Evolutionary conservation across 1,139 yeast genomes (phyloP), one percentile per base, ranked within the genome.

Genomic region (Candida sojae): DNA sequence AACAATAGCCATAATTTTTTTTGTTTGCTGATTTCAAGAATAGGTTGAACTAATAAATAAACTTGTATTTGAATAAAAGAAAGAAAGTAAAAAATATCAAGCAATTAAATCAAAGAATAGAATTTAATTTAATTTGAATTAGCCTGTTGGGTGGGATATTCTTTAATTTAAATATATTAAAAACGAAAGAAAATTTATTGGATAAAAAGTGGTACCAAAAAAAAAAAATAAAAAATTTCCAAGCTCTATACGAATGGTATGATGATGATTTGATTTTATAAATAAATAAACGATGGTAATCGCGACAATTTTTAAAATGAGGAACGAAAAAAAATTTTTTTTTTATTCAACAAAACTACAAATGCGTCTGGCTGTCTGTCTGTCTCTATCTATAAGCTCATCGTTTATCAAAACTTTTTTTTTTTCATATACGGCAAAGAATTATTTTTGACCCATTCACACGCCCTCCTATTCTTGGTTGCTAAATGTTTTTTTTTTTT

Each of bases 1-100:
- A 41, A 57, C 57, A 42, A 68, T 50, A 35, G 73, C 73, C 75
- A 70, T 70, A 42, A 31, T 17, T 13, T n/a, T n/a, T n/a, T n/a
- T n/a, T n/a, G n/a, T n/a, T n/a, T n/a, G n/a, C n/a, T n/a, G n/a
- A n/a, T n/a, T n/a, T n/a, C n/a, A n/a, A 11, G 42, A 33, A 39
- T 39, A 36, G 39, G 30, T 36, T 36, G 39, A 36, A 36, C 39
- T 36, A 36, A 36, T 23, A 33, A 33, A 33, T 36, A 23, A 36
- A 17, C 21, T 17, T 17, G 21, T 17, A 17, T n/a, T n/a, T n/a
- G n/a, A n/a, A n/a, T n/a, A n/a, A n/a, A n/a, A n/a, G n/a, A n/a
- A n/a, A n/a, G 3, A 23, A 10, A n/a, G 21, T 8, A 5, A 35
- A 35, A 12, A 34, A 34, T 2, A 3, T 9, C 8, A 17, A 35